A percentile compares a stretch with the other conserved stretches of the same genome.
phyloP scores from a whole-genome alignment of 2,329 filamentous ascomycete species.

The Rhynchosporium graminicola region DNA sequence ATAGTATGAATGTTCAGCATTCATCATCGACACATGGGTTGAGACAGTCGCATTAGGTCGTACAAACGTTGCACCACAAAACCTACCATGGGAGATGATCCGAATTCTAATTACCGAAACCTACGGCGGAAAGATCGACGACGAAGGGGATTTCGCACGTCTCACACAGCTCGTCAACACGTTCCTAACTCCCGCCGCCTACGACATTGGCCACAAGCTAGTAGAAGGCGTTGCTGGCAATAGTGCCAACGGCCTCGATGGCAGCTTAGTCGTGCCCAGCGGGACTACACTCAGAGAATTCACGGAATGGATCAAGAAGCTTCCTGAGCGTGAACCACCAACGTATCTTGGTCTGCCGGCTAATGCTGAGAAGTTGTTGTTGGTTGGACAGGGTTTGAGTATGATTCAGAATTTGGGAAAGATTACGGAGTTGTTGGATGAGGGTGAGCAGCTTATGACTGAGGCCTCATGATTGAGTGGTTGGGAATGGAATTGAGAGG shows the following conservation, averaged over 20 bases:
- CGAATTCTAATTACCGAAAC: conserved; percentile 88
- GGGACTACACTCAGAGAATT: conserved; percentile 86
- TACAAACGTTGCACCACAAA: conserved; percentile 89
- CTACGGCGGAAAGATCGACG: conserved; percentile 96
- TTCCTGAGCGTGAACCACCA: conserved; percentile 94
- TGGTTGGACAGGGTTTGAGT: conserved; percentile 83
- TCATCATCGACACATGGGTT: conserved; percentile 94
- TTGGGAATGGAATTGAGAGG: not conserved
- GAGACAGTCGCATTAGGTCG: conserved; percentile 79
- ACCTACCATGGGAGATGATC: conserved; percentile 96
- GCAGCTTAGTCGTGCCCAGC: conserved; percentile 71
- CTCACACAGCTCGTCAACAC: conserved; percentile 72
- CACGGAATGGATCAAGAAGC: conserved; percentile 82
- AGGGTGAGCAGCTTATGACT: conserved; percentile 86
- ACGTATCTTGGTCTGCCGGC: conserved; percentile 92
- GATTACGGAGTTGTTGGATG: conserved; percentile 86
- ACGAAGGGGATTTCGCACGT: conserved; percentile 78
- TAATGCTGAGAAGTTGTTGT: conserved; percentile 92
- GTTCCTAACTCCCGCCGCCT: conserved; percentile 84
- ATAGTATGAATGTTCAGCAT: conserved; percentile 94
- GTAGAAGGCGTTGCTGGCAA: conserved; percentile 60
- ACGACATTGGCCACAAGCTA: conserved; percentile 88
- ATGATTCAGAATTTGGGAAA: conserved; percentile 83
- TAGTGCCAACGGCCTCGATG: conserved; percentile 47
- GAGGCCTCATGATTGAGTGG: conserved; percentile 48